Evolutionary conservation across 2,329 filamentous ascomycete species (phyloP).

Genomic region (Cercospora berteroae): DNA sequence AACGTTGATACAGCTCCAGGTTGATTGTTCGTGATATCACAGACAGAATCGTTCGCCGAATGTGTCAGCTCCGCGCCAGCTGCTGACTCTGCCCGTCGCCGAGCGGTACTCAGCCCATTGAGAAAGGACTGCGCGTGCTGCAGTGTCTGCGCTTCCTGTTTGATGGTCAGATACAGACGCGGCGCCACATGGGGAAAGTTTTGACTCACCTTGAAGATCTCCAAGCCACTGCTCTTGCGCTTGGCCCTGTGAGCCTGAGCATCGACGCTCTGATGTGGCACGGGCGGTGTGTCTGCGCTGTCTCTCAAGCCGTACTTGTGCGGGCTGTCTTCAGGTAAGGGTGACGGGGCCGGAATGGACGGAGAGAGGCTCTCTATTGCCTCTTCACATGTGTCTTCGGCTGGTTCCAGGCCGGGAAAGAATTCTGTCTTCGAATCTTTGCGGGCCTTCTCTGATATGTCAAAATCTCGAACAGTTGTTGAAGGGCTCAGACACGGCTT

Average conservation of each 20-base stretch:
- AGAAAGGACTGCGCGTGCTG: constrained; percentile 37
- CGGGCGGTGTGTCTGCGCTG: constrained; percentile 35
- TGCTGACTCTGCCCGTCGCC: constrained; percentile 33
- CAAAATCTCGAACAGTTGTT: constrained; percentile 29
- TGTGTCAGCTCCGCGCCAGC: constrained; percentile 20
- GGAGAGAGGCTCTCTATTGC: constrained; percentile 29
- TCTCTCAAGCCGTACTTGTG: constrained; percentile 39
- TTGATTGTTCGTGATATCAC: constrained; percentile 5
- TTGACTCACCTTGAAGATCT: constrained; percentile 35
- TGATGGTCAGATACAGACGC: constrained; percentile 7
- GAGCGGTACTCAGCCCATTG: constrained; percentile 36
- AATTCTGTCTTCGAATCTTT: constrained; percentile 15
- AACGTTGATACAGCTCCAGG: constrained; percentile 21
- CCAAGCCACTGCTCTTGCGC: constrained; percentile 35
- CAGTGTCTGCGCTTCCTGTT: constrained; percentile 35
- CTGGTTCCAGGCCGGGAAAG: constrained; percentile 11
- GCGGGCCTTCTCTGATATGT: constrained; percentile 2
- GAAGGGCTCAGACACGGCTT: constrained; percentile 29
- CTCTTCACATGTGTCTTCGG: constrained; percentile 11
- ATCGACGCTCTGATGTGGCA: constrained; percentile 25
- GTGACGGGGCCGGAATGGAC: constrained; percentile 34
- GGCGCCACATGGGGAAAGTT: not conserved
- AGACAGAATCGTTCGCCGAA: constrained; percentile 16
- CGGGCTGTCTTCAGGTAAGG: constrained; percentile 37
- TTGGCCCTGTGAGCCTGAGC: constrained; percentile 29